phyloP scores from a whole-genome alignment of 2,329 filamentous ascomycete species.

The Zymoseptoria passerinii region DNA sequence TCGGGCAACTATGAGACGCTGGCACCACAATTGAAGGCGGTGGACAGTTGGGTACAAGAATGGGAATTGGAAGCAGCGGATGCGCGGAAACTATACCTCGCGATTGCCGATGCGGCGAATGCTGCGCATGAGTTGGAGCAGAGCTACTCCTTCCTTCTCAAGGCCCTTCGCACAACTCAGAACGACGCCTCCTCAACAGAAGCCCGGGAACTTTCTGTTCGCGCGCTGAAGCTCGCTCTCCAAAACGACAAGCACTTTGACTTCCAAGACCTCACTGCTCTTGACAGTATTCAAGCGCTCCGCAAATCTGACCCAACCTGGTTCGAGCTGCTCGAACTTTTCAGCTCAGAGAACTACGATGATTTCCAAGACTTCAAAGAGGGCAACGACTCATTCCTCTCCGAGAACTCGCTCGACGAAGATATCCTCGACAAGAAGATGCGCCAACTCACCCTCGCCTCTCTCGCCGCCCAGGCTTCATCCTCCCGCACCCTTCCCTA shows the following conservation, averaged over 20 bases:
- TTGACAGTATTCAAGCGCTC: constrained; percentile 76
- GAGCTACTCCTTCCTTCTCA: constrained; percentile 62
- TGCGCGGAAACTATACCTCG: constrained; percentile 73
- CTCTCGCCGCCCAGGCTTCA: constrained; percentile 67
- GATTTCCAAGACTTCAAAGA: constrained; percentile 94
- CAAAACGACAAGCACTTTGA: constrained; percentile 59
- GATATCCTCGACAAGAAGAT: constrained; percentile 84
- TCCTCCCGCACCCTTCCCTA: constrained; percentile 85
- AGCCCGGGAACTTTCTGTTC: constrained; percentile 51
- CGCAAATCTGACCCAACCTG: constrained; percentile 75
- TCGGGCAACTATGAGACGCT: constrained; percentile 64
- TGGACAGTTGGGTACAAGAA: constrained; percentile 70
- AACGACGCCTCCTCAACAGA: constrained; percentile 50
- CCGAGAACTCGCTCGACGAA: constrained; percentile 63
- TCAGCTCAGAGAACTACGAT: constrained; percentile 86
- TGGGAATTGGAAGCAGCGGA: constrained; percentile 82
- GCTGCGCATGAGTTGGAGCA: constrained; percentile 70
- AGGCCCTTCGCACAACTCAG: constrained; percentile 68
- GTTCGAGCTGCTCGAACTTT: constrained; percentile 90
- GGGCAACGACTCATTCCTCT: constrained; percentile 78
- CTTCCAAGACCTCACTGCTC: constrained; percentile 62
- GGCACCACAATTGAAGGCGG: constrained; percentile 70
- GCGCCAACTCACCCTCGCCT: constrained; percentile 86
- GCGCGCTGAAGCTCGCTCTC: constrained; percentile 59
- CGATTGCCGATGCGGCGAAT: constrained; percentile 70